Evolutionary conservation across 768 basidiomycete genomes (phyloP).

Genomic region (Boletus bicolor): DNA sequence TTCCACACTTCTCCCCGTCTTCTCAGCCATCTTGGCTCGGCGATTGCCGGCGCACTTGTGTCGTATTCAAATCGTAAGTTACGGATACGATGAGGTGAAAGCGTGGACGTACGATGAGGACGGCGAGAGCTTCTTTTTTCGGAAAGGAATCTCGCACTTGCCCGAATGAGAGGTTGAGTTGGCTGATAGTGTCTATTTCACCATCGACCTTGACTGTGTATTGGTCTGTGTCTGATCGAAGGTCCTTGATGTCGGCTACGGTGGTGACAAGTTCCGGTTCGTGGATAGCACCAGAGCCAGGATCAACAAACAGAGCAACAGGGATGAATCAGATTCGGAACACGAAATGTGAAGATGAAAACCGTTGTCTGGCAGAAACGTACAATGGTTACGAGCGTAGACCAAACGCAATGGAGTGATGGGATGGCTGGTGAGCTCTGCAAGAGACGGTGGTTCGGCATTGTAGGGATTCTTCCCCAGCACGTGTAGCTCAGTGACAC

Average conservation of each 20-base stretch:
- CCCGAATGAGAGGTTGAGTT: conserved; percentile 19
- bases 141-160: conserved; percentile 16
- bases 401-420: conserved; percentile 62
- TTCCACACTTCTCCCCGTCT: conserved; percentile 45
- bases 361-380: conserved; percentile 36
- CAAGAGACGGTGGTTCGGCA: conserved; percentile 62
- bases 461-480: conserved; percentile 53
- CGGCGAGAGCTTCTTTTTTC: conserved; percentile 42
- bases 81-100: neutral
- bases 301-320: neutral
- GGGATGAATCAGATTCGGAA: neutral
- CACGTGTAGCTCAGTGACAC: conserved; percentile 17
- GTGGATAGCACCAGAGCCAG: neutral
- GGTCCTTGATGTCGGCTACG: conserved; percentile 28
- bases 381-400: conserved; percentile 72
- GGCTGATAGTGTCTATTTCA: conserved; percentile 14
- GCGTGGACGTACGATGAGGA: conserved; percentile 47
- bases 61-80: neutral
- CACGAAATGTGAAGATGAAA: neutral
- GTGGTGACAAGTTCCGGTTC: neutral
- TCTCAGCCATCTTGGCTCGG: conserved; percentile 58
- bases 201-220: conserved; percentile 31
- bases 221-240: conserved; percentile 16
- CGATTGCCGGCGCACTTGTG: conserved; percentile 63
- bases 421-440: conserved; percentile 43